phyloP scores from a whole-genome alignment of 2,329 filamentous ascomycete genomes.

The Erysiphe pulchra region DNA sequence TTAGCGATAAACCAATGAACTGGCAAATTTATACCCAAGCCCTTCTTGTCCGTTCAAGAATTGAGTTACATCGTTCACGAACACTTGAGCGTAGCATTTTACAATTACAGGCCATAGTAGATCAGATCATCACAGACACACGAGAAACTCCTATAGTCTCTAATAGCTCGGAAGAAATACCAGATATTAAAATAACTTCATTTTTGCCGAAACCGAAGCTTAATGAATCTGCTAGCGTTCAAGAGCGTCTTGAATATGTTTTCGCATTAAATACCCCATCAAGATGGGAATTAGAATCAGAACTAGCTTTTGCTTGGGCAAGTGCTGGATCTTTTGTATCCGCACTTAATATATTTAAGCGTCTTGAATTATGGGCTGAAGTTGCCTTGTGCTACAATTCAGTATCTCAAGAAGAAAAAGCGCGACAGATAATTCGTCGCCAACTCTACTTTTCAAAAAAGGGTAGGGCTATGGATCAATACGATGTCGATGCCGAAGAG shows the following conservation, averaged over 20 bases:
- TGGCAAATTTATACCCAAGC: conserved; percentile 98
- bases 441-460: conserved; percentile 47
- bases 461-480: conserved; percentile 14
- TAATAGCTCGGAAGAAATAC: conserved; percentile 12
- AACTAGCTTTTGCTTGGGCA: conserved; percentile 83
- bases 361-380: conserved; percentile 82
- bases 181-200: conserved; percentile 30
- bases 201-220: conserved; percentile 59
- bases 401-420: conserved; percentile 47
- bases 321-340: conserved; percentile 66
- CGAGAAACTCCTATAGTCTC: conserved; percentile 6
- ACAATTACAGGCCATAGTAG: conserved; percentile 82
- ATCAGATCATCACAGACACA: conserved; percentile 83
- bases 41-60: conserved; percentile 64
- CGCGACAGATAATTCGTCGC: conserved; percentile 46
- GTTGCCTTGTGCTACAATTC: conserved; percentile 51
- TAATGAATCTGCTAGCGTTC: conserved; percentile 52
- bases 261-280: conserved; percentile 65
- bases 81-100: conserved; percentile 76
- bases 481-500: conserved; percentile 25
- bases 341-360: conserved; percentile 86
- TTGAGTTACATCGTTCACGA: conserved; percentile 66
- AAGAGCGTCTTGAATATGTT: conserved; percentile 57
- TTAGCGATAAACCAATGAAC: conserved; percentile 73
- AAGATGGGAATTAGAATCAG: conserved; percentile 81